phyloP scores from a whole-genome alignment of 306 rosid genomes.

The Carpinus viminea region DNA sequence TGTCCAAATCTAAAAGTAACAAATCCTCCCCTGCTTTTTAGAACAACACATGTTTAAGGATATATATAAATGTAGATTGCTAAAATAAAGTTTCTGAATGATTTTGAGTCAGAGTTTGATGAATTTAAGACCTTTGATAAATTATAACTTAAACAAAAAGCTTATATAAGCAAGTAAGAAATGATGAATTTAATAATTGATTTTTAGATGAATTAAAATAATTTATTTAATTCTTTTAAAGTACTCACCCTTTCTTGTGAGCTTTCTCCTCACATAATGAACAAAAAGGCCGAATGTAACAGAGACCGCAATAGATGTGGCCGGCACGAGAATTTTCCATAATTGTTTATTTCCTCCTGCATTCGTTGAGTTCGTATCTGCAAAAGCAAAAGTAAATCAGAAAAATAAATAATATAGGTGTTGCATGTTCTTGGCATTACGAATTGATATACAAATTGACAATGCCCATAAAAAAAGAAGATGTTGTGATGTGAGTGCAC shows the following conservation, averaged over 20 bases:
- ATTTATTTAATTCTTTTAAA: too few species aligned
- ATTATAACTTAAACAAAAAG: too few species aligned
- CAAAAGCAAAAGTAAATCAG: not conserved
- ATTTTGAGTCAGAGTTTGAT: not conserved
- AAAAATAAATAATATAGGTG: not conserved
- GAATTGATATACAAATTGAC: not conserved
- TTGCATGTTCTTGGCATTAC: not conserved
- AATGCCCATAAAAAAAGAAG: not conserved
- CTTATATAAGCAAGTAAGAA: too few species aligned
- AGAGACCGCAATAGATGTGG: not conserved
- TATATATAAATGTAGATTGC: too few species aligned
- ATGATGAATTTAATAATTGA: too few species aligned
- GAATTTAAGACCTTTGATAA: too few species aligned
- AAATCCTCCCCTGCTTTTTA: conserved; percentile 33
- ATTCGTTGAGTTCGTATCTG: too few species aligned
- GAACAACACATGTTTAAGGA: not conserved
- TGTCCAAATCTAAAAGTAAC: conserved; percentile 28
- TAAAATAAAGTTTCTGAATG: not conserved
- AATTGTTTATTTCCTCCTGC: not conserved
- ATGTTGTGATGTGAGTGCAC: too few species aligned
- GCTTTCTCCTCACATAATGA: conserved; percentile 8
- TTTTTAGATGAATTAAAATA: too few species aligned
- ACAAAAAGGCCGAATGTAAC: not conserved
- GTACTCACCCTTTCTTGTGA: conserved; percentile 17
- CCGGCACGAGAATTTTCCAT: not conserved